These are phyloP conservation scores for Fraxinus albicans DNA, from an alignment of 305 asterid species.

Conservation along the genomic window DNA sequence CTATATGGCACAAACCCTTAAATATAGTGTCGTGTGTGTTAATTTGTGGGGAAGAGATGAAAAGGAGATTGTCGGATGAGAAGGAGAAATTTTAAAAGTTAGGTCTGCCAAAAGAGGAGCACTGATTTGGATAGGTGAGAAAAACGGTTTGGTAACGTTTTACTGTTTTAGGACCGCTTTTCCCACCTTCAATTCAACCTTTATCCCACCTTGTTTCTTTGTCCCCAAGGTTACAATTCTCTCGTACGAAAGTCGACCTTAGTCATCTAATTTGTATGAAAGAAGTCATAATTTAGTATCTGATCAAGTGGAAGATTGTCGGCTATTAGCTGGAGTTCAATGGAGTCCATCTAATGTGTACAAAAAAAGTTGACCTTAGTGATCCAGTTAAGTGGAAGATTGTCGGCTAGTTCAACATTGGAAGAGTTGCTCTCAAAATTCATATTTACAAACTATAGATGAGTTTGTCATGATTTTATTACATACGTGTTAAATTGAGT, in stretches of 20 bases:
- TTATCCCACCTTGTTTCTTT: constrained; percentile 34
- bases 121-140: constrained; percentile 40
- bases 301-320: not conserved
- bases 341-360: not conserved
- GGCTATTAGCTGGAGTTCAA: not conserved
- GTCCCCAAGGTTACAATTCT: constrained; percentile 26
- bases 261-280: no score
- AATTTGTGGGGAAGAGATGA: not conserved
- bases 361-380: not conserved
- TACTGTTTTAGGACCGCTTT: constrained; percentile 16
- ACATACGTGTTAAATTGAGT: no score
- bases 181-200: constrained; percentile 3
- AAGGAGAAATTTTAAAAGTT: constrained; percentile 40
- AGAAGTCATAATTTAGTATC: not conserved
- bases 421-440: no score
- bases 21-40: not conserved
- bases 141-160: constrained; percentile 17
- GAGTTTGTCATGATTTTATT: not conserved
- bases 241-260: not conserved
- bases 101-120: constrained; percentile 62
- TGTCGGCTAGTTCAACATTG: not conserved
- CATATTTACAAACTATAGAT: not conserved
- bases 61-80: constrained; percentile 39
- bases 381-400: not conserved
- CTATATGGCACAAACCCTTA: not conserved